phyloP scores from a whole-genome alignment of 2,329 filamentous ascomycete genomes.

The Fusarium avenaceum region DNA sequence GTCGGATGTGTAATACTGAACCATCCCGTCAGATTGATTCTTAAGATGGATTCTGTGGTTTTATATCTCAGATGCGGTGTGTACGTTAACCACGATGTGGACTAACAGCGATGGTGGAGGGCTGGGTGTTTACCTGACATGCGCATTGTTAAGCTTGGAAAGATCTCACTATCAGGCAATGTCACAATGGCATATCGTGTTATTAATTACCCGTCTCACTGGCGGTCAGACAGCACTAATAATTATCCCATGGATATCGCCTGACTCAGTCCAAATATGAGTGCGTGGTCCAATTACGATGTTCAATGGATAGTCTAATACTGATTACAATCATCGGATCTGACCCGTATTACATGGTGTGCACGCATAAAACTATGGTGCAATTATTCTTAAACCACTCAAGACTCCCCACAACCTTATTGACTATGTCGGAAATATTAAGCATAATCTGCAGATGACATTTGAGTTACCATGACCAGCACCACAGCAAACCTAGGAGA shows the following conservation, averaged over 20 bases:
- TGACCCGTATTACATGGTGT: slow-evolving; percentile 11
- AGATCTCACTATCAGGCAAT: neutral
- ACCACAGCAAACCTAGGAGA: neutral
- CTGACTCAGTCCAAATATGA: neutral
- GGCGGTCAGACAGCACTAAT: rapidly evolving
- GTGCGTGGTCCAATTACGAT: neutral
- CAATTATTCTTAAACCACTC: neutral
- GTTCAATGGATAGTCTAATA: slow-evolving; percentile 4
- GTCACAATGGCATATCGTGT: too few species aligned
- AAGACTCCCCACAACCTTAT: neutral
- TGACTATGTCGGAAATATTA: rapidly evolving
- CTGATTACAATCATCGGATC: rapidly evolving
- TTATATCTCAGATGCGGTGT: too few species aligned
- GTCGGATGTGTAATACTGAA: too few species aligned
- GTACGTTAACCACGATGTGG: too few species aligned
- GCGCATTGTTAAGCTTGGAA: neutral
- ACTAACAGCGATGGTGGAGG: too few species aligned
- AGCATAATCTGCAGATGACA: rapidly evolving
- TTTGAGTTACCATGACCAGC: neutral
- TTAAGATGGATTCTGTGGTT: too few species aligned
- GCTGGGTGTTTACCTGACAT: neutral
- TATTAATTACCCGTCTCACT: neutral
- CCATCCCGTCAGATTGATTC: too few species aligned
- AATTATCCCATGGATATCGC: neutral
- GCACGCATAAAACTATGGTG: neutral